Evolutionary conservation across 331 rosid species (phyloP).

Genomic region (Malus hybrid): DNA sequence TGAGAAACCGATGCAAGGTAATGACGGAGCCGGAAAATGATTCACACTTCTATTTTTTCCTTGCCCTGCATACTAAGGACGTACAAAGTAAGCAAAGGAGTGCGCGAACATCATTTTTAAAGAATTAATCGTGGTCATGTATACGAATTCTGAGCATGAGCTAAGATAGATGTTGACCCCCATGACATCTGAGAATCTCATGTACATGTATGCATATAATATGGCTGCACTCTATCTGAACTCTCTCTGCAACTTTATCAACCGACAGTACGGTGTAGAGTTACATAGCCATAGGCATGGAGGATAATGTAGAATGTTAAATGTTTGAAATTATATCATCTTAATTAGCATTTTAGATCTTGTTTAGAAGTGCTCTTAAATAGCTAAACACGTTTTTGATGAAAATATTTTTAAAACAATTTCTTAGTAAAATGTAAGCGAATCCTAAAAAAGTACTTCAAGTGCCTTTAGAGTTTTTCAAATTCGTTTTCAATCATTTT

Average conservation of each 20-base stretch:
- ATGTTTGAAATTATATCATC: not conserved
- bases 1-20: not conserved
- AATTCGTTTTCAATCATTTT: too few relatives aligned
- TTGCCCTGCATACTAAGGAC: not conserved
- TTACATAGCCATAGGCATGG: not conserved
- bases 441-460: too few relatives aligned
- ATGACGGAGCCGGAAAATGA: not conserved
- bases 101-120: not conserved
- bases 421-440: too few relatives aligned
- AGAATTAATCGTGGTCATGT: not conserved
- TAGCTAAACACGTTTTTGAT: too few relatives aligned
- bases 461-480: too few relatives aligned
- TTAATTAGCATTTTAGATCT: not conserved
- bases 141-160: not conserved
- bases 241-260: slow-evolving; percentile 24
- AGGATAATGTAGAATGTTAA: not conserved
- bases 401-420: too few relatives aligned
- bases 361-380: too few relatives aligned
- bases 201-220: not conserved
- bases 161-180: not conserved
- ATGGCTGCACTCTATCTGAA: slow-evolving; percentile 16
- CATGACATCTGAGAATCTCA: slow-evolving; percentile 33
- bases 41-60: not conserved
- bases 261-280: slow-evolving; percentile 7
- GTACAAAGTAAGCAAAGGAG: not conserved